phyloP scores from a whole-genome alignment of 768 basidiomycete species.

The Macrolepiota dolichaula region DNA sequence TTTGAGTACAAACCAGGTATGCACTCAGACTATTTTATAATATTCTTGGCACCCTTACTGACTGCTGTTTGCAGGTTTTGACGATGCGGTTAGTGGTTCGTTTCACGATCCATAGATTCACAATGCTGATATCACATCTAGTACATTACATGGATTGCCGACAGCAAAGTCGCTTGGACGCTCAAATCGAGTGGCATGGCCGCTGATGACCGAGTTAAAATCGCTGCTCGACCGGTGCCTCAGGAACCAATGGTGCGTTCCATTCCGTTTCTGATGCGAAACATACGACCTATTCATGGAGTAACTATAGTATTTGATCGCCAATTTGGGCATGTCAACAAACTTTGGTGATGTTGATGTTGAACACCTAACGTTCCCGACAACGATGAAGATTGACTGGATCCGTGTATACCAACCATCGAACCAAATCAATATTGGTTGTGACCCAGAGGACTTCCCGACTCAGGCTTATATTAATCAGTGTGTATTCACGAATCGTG shows the following conservation, averaged over 20 bases:
- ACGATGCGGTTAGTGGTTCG: slow-evolving; percentile 43
- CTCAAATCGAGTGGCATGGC: slow-evolving; percentile 59
- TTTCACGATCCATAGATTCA: neutral
- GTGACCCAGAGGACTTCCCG: slow-evolving; percentile 76
- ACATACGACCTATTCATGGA: neutral
- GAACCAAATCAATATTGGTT: slow-evolving; percentile 72
- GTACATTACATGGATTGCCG: slow-evolving; percentile 81
- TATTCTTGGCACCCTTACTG: neutral
- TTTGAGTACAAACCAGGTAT: slow-evolving; percentile 77
- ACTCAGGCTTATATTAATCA: slow-evolving; percentile 79
- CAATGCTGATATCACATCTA: slow-evolving; percentile 19
- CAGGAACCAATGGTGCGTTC: slow-evolving; percentile 76
- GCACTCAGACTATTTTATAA: neutral
- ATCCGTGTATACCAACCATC: slow-evolving; percentile 87
- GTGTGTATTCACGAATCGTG: slow-evolving; percentile 32
- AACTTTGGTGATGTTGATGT: slow-evolving; percentile 77
- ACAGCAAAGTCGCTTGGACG: slow-evolving; percentile 65
- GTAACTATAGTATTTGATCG: slow-evolving; percentile 65
- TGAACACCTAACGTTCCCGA: slow-evolving; percentile 66
- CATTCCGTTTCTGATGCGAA: neutral
- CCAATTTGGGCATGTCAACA: slow-evolving; percentile 80
- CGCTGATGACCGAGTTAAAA: slow-evolving; percentile 51
- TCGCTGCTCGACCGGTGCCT: slow-evolving; percentile 66
- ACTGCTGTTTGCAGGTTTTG: slow-evolving; percentile 33
- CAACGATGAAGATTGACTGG: slow-evolving; percentile 78